These are phyloP conservation scores for Boletellus sp. DNA, from an alignment of 1,284 basidiomycete genomes.

Conservation along the genomic window DNA sequence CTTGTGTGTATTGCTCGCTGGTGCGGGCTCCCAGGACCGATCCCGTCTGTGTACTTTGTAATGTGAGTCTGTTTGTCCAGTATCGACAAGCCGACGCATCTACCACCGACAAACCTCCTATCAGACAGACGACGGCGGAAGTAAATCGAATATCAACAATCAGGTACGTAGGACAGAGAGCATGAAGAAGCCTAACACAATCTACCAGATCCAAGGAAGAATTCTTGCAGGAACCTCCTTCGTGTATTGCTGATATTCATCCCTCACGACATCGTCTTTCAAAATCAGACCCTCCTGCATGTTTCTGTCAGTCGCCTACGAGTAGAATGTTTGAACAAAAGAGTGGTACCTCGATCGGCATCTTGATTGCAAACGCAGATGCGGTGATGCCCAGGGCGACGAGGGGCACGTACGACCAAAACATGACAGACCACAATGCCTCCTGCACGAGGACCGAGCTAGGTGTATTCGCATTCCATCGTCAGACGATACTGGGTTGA, in stretches of 20 bases:
- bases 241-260: slow-evolving; percentile 32
- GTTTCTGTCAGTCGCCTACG: not conserved
- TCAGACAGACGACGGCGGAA: too few relatives aligned
- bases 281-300: slow-evolving; percentile 17
- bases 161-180: not conserved
- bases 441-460: slow-evolving; percentile 25
- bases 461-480: not conserved
- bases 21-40: too few relatives aligned
- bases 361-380: slow-evolving; percentile 28
- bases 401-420: slow-evolving; percentile 33
- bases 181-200: not conserved
- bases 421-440: slow-evolving; percentile 24
- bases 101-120: too few relatives aligned
- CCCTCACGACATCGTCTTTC: slow-evolving; percentile 11
- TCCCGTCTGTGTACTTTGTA: too few relatives aligned
- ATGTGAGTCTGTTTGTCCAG: too few relatives aligned
- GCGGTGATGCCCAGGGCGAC: slow-evolving; percentile 20
- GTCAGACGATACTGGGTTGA: not conserved
- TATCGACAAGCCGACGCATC: too few relatives aligned
- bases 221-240: slow-evolving; percentile 29
- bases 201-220: slow-evolving; percentile 35
- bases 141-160: not conserved
- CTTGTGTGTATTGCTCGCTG: too few relatives aligned
- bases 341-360: slow-evolving; percentile 30
- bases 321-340: not conserved